Percentiles rank a stretch among this genome's conserved stretches.
Conservation (phyloP, 768 basidiomycete species). For the Pilatotrama ljubarskyi region DNA sequence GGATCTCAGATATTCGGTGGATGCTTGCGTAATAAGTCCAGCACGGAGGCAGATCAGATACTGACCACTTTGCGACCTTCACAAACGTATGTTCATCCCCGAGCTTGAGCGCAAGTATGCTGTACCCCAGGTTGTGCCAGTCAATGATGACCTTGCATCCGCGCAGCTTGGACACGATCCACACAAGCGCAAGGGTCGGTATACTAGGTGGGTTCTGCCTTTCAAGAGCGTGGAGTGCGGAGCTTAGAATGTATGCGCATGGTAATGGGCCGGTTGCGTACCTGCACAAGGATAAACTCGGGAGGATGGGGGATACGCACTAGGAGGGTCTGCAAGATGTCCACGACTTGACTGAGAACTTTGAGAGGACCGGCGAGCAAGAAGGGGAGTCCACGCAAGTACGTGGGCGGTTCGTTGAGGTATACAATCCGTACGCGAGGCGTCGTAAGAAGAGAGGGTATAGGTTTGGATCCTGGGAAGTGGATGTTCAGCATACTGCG, state of each 20-base stretch:
- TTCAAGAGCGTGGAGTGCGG: background rate
- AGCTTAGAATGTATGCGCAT: background rate
- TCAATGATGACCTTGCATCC: constrained; percentile 92
- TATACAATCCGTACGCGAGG: constrained; percentile 67
- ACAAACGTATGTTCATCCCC: constrained; percentile 70
- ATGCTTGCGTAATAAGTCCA: background rate
- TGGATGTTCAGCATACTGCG: no score
- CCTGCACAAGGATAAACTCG: constrained; percentile 89
- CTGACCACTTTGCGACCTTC: constrained; percentile 70
- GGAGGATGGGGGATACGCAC: constrained; percentile 65
- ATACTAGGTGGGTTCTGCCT: constrained; percentile 94
- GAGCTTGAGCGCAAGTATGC: constrained; percentile 83
- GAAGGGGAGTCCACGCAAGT: constrained; percentile 59
- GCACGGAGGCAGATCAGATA: constrained; percentile 1
- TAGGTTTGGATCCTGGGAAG: constrained; percentile 68
- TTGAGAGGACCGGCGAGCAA: constrained; percentile 79
- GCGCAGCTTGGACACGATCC: constrained; percentile 63
- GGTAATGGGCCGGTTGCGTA: constrained; percentile 35
- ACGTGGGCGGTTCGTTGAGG: constrained; percentile 61
- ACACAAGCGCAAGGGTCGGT: constrained; percentile 86
- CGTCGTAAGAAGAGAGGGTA: constrained; percentile 66
- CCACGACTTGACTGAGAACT: constrained; percentile 65
- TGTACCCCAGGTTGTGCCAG: constrained; percentile 98
- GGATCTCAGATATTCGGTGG: background rate
- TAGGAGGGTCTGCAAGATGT: constrained; percentile 63